Evolutionary conservation across 2,329 filamentous ascomycete genomes (phyloP).

Genomic region (Phaeosphaeriaceae sp.): DNA sequence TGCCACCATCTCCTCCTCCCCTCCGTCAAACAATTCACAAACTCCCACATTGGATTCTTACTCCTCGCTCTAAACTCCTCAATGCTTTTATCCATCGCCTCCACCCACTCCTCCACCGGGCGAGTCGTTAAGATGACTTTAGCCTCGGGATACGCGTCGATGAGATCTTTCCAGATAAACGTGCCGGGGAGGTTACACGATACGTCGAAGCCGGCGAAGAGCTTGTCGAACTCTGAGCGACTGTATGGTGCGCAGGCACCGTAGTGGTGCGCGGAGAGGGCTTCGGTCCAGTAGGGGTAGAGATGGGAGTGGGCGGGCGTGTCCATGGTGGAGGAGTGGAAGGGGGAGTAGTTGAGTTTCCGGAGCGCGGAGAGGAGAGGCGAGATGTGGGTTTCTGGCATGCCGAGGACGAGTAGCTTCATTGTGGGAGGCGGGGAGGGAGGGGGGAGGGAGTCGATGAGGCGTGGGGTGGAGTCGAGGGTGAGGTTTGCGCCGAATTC

Average conservation of each 20-base stretch:
- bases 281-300: not conserved
- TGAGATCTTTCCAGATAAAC: conserved; percentile 22
- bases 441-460: not conserved
- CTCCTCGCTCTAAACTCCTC: conserved; percentile 37
- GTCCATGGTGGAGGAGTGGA: not conserved
- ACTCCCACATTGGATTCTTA: conserved; percentile 26
- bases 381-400: not conserved
- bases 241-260: not conserved
- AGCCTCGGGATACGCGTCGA: conserved; percentile 42
- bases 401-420: not conserved
- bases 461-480: not conserved
- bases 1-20: not conserved
- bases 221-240: not conserved
- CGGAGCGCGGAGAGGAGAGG: not conserved
- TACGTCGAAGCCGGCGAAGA: not conserved
- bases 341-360: not conserved
- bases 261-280: not conserved
- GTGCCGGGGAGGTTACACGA: not conserved
- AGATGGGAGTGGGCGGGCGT: not conserved
- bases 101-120: conserved; percentile 35
- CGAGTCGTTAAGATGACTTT: conserved; percentile 45
- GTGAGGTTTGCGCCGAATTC: not conserved
- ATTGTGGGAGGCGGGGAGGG: not conserved
- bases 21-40: not conserved
- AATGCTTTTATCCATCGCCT: conserved; percentile 33